Evolutionary conservation across 768 basidiomycete species (phyloP).

Genomic region (Boletus tylopilopsis): DNA sequence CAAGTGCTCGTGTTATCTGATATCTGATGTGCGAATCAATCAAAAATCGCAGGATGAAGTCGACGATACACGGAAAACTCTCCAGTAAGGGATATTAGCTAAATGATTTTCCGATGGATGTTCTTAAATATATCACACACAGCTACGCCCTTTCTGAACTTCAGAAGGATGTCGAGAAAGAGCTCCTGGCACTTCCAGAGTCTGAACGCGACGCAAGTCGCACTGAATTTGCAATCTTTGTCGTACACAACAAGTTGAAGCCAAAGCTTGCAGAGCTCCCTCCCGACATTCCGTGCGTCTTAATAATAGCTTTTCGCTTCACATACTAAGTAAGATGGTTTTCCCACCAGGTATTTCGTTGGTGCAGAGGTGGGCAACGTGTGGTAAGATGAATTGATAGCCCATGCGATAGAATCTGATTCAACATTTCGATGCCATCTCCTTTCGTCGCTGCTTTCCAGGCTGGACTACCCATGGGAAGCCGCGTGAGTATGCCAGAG

Average conservation of each 20-base stretch:
- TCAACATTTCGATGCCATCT: background rate
- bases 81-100: slow-evolving; percentile 55
- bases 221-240: slow-evolving; percentile 89
- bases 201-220: slow-evolving; percentile 66
- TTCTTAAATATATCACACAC: slow-evolving; percentile 6
- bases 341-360: slow-evolving; percentile 61
- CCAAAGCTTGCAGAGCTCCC: slow-evolving; percentile 77
- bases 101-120: background rate
- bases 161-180: slow-evolving; percentile 79
- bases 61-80: slow-evolving; percentile 85
- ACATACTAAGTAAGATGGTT: slow-evolving; percentile 1
- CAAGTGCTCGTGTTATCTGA: slow-evolving; percentile 37
- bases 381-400: slow-evolving; percentile 49
- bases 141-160: slow-evolving; percentile 92
- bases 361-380: slow-evolving; percentile 72
- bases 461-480: slow-evolving; percentile 88
- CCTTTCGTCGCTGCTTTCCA: slow-evolving; percentile 26
- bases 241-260: slow-evolving; percentile 93
- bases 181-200: slow-evolving; percentile 62
- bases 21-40: slow-evolving; percentile 10
- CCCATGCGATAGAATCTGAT: slow-evolving; percentile 14
- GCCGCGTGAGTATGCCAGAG: slow-evolving; percentile 47
- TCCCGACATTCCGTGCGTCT: slow-evolving; percentile 53
- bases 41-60: slow-evolving; percentile 64
- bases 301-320: background rate